Percentiles rank a stretch among this genome's conserved stretches.
These are phyloP conservation scores for Myochromella boudieri DNA, from an alignment of 768 basidiomycete species.

Conservation along the genomic window DNA sequence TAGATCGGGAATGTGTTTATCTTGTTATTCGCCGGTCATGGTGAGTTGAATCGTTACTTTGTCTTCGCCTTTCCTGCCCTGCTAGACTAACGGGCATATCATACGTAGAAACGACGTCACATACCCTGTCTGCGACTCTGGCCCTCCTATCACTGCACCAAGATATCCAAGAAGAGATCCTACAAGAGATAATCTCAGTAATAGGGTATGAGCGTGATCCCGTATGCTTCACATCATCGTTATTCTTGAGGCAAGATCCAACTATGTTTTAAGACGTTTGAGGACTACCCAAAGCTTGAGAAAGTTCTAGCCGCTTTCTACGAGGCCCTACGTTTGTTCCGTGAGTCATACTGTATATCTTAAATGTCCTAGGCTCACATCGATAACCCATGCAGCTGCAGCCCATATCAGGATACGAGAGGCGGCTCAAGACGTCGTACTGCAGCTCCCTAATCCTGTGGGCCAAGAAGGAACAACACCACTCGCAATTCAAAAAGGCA, in stretches of 20 bases:
- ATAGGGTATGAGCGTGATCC: slow-evolving; percentile 33
- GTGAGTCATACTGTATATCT: no score
- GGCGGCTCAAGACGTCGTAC: no score
- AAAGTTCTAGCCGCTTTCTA: slow-evolving; percentile 43
- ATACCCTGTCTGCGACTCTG: slow-evolving; percentile 40
- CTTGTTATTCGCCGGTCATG: slow-evolving; percentile 59
- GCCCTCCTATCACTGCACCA: slow-evolving; percentile 39
- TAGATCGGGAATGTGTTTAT: slow-evolving; percentile 55
- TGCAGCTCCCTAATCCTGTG: no score
- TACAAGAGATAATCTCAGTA: slow-evolving; percentile 35
- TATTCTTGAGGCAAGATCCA: background rate
- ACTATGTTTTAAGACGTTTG: slow-evolving; percentile 29
- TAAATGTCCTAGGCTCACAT: no score
- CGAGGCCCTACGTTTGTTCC: slow-evolving; percentile 44
- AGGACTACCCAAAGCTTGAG: slow-evolving; percentile 38
- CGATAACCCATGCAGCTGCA: no score
- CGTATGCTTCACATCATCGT: slow-evolving; percentile 15
- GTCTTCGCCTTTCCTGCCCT: no score
- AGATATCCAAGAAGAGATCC: slow-evolving; percentile 42
- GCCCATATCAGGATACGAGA: no score
- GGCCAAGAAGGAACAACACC: no score
- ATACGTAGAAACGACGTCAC: slow-evolving; percentile 41
- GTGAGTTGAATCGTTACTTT: slow-evolving; percentile 23
- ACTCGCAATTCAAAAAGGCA: no score
- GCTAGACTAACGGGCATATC: no score